Conservation (phyloP, 1,139 yeast species). For the Torulaspora globosa region DNA sequence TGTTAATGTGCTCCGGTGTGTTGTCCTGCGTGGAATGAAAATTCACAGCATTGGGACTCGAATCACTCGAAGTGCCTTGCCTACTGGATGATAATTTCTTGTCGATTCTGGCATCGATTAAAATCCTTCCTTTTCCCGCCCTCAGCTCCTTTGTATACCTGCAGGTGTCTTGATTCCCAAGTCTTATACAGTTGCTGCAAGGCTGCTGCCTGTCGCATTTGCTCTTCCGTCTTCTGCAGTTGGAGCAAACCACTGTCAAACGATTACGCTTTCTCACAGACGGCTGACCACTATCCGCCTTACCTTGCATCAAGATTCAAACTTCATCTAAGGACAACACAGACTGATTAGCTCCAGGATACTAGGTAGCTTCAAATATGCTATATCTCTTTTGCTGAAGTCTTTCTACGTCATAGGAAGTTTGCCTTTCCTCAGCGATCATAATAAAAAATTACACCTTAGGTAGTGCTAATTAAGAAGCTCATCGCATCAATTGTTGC, state of each 20-base stretch:
- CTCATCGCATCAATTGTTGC: conserved; percentile 6
- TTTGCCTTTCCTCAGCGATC: background rate
- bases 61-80: background rate
- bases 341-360: background rate
- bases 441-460: conserved; percentile 1
- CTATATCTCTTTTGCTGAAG: background rate
- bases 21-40: background rate
- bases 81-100: background rate
- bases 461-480: background rate
- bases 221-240: conserved; percentile 39
- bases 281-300: conserved; percentile 3
- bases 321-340: conserved; percentile 5
- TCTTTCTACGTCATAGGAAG: background rate
- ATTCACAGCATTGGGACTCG: background rate
- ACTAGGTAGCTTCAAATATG: background rate
- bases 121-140: background rate
- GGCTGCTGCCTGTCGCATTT: conserved; percentile 38
- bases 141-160: conserved; percentile 15
- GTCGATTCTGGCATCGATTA: background rate
- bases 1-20: conserved; percentile 17
- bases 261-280: conserved; percentile 27
- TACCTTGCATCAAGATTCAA: conserved; percentile 3
- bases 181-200: conserved; percentile 33
- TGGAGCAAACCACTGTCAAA: conserved; percentile 35
- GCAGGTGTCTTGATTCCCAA: conserved; percentile 30